These are phyloP conservation scores for Phialemoniopsis sp. DNA, from an alignment of 2,329 filamentous ascomycete genomes.

Conservation along the genomic window DNA sequence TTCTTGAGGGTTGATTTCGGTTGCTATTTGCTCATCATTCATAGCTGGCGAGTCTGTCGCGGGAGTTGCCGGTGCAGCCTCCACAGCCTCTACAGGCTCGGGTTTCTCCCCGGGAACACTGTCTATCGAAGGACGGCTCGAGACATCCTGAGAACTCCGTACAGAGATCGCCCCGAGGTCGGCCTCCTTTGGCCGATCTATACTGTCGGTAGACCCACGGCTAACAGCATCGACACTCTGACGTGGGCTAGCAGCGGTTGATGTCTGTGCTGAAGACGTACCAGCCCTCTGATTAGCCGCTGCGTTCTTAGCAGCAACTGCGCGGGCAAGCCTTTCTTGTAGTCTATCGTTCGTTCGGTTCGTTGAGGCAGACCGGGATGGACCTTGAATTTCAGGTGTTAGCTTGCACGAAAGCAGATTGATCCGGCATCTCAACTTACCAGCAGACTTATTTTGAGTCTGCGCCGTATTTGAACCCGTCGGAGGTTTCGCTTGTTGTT, in stretches of 20 bases:
- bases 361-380: constrained; percentile 62
- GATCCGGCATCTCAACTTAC: constrained; percentile 4
- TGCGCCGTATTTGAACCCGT: neutral
- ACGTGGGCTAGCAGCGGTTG: constrained; percentile 32
- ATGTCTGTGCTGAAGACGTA: constrained; percentile 37
- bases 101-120: neutral
- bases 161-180: neutral
- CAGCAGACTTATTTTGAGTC: constrained; percentile 24
- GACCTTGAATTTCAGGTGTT: constrained; percentile 20
- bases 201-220: constrained; percentile 23
- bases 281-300: constrained; percentile 37
- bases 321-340: constrained; percentile 85
- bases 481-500: constrained; percentile 7
- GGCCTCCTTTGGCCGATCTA: constrained; percentile 9
- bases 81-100: too few relatives aligned
- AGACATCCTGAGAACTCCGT: constrained; percentile 9
- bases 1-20: too few relatives aligned
- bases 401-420: constrained; percentile 18
- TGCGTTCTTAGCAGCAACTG: constrained; percentile 67
- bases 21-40: too few relatives aligned
- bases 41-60: too few relatives aligned
- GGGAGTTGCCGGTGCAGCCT: too few relatives aligned
- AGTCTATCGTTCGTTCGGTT: constrained; percentile 71
- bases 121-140: constrained; percentile 7
- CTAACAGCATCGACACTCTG: constrained; percentile 31